Base-by-base conservation (phyloP, 2,329 filamentous ascomycete species). In the Penicillium sp. region DNA sequence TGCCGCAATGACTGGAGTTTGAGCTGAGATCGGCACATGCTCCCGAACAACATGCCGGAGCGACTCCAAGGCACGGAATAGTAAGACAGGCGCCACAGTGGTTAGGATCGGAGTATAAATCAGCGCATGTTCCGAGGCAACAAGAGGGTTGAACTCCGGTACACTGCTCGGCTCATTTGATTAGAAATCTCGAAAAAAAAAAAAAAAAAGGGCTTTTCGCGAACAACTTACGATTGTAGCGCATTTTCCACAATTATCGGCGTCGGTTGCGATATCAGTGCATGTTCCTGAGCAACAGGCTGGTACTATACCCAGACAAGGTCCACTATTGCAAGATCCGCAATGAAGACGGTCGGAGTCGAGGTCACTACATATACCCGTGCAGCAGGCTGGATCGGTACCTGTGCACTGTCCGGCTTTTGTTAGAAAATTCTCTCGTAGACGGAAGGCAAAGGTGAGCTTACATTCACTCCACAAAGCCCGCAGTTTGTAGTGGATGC, bases 281-380 rank as follows among this genome's bases (percentile, higher is more conserved):
- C 58, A 62, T 6, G 24, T 26, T 14, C 60, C 58, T 4, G 47
- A 49, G 27, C 60, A 62, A n/a, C 60, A 60, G n/a, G 29, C 52
- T 16, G 60, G 52, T 16, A 27, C 43, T 21, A 58, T 13, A 42
- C 60, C 60, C 13, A 53, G 11, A 22, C 60, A 62, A 6, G 44
- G 50, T 0, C 31, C 16, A 4, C 24, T 37, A 29, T 14, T 35
- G 24, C 60, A 62, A 24, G 46, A 27, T 4, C 60, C 60, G 22
- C 58, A 60, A 35, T 64, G 54, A 10, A 37, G 13, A 11, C 47
- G 16, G 33, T 59, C 49, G 13, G 47, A 45, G 14, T 39, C 27
- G 2, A 58, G 52, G 26, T 62, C 55, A 0, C 49, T 31, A 29
- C 60, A 64, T n/a, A 44, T 51, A 6, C 61, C 60, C 10, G 49